A percentile compares a stretch with the other conserved stretches of the same genome.
phyloP scores from a whole-genome alignment of 2,329 filamentous ascomycete genomes.

The Fusarium burgessii region DNA sequence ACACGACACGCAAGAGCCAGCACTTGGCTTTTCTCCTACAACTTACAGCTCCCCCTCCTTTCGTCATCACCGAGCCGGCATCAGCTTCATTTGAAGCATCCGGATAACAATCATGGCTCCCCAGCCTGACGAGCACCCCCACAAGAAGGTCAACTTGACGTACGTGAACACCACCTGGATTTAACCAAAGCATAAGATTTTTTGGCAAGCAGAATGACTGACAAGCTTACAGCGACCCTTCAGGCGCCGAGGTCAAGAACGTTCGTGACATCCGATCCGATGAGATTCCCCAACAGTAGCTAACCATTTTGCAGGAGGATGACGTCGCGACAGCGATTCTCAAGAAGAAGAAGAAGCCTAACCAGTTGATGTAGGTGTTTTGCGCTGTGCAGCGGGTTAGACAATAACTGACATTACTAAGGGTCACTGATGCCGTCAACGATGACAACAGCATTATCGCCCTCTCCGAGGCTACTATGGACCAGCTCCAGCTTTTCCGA shows the following conservation, averaged over 20 bases:
- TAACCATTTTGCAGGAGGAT: constrained; percentile 73
- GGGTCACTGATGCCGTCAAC: constrained; percentile 97
- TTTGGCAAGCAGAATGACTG: constrained; percentile 48
- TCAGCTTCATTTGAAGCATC: constrained; percentile 47
- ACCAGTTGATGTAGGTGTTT: constrained; percentile 87
- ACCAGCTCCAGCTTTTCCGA: constrained; percentile 96
- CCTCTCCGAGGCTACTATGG: constrained; percentile 98
- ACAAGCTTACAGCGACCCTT: constrained; percentile 77
- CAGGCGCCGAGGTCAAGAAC: constrained; percentile 86
- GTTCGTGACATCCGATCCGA: constrained; percentile 63
- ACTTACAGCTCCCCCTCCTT: constrained; percentile 39
- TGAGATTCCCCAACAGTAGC: constrained; percentile 42
- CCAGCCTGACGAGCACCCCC: constrained; percentile 67
- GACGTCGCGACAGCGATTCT: constrained; percentile 96
- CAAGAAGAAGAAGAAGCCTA: constrained; percentile 99
- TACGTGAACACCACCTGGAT: constrained; percentile 59
- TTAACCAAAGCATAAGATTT: background rate
- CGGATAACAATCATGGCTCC: constrained; percentile 73
- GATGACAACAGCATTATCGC: constrained; percentile 99
- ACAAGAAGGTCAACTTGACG: constrained; percentile 87
- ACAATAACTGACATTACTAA: constrained; percentile 55
- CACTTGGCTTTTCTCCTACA: constrained; percentile 37
- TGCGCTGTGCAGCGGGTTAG: constrained; percentile 5
- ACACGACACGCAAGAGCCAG: constrained; percentile 26
- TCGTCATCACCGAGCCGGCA: constrained; percentile 41